Evolutionary conservation across 495 filamentous ascomycete genomes (phyloP), one percentile per base, ranked within the genome.

Genomic region (Oleoguttula mirabilis): DNA sequence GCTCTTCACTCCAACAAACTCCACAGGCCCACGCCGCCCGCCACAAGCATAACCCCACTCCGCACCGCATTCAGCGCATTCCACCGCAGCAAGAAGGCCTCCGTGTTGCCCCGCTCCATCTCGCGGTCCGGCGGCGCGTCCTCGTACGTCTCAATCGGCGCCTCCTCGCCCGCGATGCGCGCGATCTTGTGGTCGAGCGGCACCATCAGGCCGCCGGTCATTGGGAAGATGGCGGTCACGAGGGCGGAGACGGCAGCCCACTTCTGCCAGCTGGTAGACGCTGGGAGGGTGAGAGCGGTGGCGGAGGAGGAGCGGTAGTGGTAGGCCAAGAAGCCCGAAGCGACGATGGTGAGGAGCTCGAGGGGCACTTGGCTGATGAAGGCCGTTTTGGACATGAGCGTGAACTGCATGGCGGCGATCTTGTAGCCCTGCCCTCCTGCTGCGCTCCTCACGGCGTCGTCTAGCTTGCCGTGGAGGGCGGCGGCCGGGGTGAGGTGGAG

Each of bases 41-140:
- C 48, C 15, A 25, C 42, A 8, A 32, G 22, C 31, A 47, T 38
- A 14, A 51, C 11, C 16, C 10, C 48, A 8, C 35, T 33, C 32
- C 48, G 43, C 6, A 47, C 21, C 21, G 17, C 34, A 34, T 51
- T 51, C 21, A 46, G 19, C 16, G 10, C 10, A 11, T 38, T 38
- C 48, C 48, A 51, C 43, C 25, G 27, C 22, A 20, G 20, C 32
- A 51, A 24, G 17, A 51, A 51, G 14, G 23, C 37, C 33, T 47
- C 48, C 17, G 48, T 39, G 30, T 51, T 51, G 17, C 24, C 32
- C 21, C 43, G 36, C 36, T 51, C 48, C 42, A 24, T 19, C 12
- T 51, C 43, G 43, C 43, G 22, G 43, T 51, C 48, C 38, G 39
- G 43, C 33, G 48, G 48, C 20, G 32, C 33, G 43, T 51, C 48